These are phyloP conservation scores for Comarum palustre DNA, from an alignment of 306 rosid species.

Conservation along the genomic window DNA sequence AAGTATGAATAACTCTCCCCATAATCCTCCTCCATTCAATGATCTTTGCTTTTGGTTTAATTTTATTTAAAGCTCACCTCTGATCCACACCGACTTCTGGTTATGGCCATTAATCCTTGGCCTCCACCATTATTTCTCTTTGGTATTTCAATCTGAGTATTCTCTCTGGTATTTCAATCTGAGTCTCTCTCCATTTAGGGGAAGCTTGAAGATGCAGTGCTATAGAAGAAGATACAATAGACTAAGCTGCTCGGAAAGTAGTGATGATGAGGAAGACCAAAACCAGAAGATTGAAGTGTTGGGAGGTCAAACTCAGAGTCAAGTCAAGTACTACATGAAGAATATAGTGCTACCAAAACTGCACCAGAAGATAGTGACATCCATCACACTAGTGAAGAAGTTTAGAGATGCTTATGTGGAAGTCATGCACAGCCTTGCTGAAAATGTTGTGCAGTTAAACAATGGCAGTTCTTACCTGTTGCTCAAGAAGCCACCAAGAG, in stretches of 20 bases:
- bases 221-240: constrained; percentile 8
- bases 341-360: background rate
- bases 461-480: constrained; percentile 8
- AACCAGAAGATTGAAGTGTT: constrained; percentile 4
- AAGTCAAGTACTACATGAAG: constrained; percentile 10
- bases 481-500: constrained; percentile 12
- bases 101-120: background rate
- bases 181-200: background rate
- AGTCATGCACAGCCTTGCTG: constrained; percentile 23
- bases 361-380: constrained; percentile 17
- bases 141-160: background rate
- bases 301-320: constrained; percentile 3
- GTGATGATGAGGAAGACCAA: background rate
- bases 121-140: background rate
- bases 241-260: background rate
- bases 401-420: constrained; percentile 18
- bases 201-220: constrained; percentile 10
- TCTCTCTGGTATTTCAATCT: background rate
- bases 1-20: background rate
- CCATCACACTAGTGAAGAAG: constrained; percentile 3
- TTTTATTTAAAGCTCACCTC: background rate
- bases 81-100: constrained; percentile 3
- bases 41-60: background rate
- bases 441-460: constrained; percentile 19
- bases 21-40: background rate